Conservation (phyloP, 352 stramenopile genomes). For the Phytophthora parvispora region DNA sequence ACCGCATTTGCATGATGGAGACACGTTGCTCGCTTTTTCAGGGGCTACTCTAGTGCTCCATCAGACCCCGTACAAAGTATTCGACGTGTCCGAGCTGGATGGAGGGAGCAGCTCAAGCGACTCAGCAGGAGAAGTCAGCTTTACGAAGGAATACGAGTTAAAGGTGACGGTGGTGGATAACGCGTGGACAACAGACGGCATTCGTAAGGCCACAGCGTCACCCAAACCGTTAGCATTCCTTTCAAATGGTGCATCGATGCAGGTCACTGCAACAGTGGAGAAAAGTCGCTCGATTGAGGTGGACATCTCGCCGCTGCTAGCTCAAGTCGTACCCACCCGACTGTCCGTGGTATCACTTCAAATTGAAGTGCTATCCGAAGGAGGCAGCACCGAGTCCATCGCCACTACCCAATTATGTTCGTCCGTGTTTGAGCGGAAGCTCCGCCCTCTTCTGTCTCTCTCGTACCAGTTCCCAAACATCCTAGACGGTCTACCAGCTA, state of each 20-base stretch:
- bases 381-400: conserved; percentile 26
- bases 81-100: conserved; percentile 52
- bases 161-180: conserved; percentile 65
- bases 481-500: conserved; percentile 20
- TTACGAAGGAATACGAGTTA: conserved; percentile 56
- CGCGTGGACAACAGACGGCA: conserved; percentile 44
- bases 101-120: conserved; percentile 6
- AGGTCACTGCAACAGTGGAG: conserved; percentile 52
- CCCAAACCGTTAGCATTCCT: conserved; percentile 38
- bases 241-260: conserved; percentile 27
- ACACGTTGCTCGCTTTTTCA: conserved; percentile 44
- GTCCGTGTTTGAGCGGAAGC: conserved; percentile 63
- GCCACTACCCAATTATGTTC: conserved; percentile 70
- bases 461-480: conserved; percentile 62
- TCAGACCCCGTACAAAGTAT: conserved; percentile 77
- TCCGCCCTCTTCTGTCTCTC: conserved; percentile 56
- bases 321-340: conserved; percentile 43
- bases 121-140: conserved; percentile 21
- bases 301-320: conserved; percentile 61
- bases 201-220: conserved; percentile 14
- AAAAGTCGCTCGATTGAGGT: conserved; percentile 59
- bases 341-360: conserved; percentile 57
- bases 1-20: conserved; percentile 56
- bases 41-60: conserved; percentile 53
- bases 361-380: conserved; percentile 58